These are phyloP conservation scores for Psidium friedrichsthalianum DNA, from an alignment of 345 rosid species.

Conservation along the genomic window DNA sequence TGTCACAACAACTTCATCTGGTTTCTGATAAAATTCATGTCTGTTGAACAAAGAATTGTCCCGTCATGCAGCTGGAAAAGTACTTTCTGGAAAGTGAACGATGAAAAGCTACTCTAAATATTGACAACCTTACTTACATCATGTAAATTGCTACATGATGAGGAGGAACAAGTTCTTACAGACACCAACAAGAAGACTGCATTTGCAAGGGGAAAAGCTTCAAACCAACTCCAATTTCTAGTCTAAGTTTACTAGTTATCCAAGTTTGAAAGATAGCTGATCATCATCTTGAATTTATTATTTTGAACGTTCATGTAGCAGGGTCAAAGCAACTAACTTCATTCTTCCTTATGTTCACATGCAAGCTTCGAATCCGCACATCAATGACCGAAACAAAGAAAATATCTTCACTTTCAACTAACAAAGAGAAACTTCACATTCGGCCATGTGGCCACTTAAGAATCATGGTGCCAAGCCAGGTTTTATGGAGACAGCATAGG, in stretches of 20 bases:
- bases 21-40: conserved; percentile 67
- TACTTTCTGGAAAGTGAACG: not conserved
- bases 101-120: not conserved
- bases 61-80: not conserved
- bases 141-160: not conserved
- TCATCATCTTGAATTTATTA: not conserved
- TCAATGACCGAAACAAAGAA: not conserved
- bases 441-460: not conserved
- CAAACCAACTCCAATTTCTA: not conserved
- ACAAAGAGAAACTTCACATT: not conserved
- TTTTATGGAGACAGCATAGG: not conserved
- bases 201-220: not conserved
- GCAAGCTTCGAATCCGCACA: not conserved
- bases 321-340: not conserved
- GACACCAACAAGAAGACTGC: not conserved
- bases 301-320: not conserved
- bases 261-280: not conserved
- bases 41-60: conserved; percentile 20
- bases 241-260: not conserved
- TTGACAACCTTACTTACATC: not conserved
- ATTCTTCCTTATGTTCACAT: not conserved
- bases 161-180: not conserved
- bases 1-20: conserved; percentile 57
- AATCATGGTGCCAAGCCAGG: not conserved
- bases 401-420: not conserved